A percentile compares a stretch with the other conserved stretches of the same genome.
These are phyloP conservation scores for Erysimum cheiranthoides DNA, from an alignment of 345 rosid genomes.

Conservation along the genomic window DNA sequence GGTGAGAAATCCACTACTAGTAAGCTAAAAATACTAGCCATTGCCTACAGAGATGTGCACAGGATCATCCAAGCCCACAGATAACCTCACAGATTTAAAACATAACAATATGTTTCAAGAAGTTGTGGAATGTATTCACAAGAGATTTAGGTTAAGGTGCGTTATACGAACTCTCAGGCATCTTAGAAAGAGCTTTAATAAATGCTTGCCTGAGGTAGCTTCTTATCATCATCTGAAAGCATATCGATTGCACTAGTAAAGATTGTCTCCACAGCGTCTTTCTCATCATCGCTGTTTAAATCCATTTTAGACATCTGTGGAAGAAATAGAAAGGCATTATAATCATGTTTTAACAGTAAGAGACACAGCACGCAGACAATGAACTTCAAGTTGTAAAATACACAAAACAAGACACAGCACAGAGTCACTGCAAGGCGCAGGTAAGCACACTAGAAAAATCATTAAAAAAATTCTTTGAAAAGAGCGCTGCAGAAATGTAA, in stretches of 20 bases:
- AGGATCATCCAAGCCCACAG: background rate
- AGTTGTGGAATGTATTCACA: background rate
- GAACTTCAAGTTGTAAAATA: slow-evolving; percentile 3
- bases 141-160: slow-evolving; percentile 11
- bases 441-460: background rate
- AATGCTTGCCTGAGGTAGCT: slow-evolving; percentile 96
- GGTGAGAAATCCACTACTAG: background rate
- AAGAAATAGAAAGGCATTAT: slow-evolving; percentile 12
- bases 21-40: slow-evolving; percentile 3
- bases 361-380: slow-evolving; percentile 1
- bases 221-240: slow-evolving; percentile 98
- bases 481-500: background rate
- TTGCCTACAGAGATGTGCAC: background rate
- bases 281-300: slow-evolving; percentile 88
- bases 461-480: background rate
- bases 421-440: slow-evolving; percentile 14
- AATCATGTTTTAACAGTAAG: background rate
- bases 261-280: slow-evolving; percentile 76
- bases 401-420: slow-evolving; percentile 12
- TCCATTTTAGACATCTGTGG: slow-evolving; percentile 95
- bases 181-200: slow-evolving; percentile 33
- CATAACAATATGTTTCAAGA: slow-evolving; percentile 5
- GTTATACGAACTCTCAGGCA: slow-evolving; percentile 4
- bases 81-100: background rate
- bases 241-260: slow-evolving; percentile 98